Conservation (phyloP, 768 basidiomycete genomes). For the Leucocoprinus sp. region DNA sequence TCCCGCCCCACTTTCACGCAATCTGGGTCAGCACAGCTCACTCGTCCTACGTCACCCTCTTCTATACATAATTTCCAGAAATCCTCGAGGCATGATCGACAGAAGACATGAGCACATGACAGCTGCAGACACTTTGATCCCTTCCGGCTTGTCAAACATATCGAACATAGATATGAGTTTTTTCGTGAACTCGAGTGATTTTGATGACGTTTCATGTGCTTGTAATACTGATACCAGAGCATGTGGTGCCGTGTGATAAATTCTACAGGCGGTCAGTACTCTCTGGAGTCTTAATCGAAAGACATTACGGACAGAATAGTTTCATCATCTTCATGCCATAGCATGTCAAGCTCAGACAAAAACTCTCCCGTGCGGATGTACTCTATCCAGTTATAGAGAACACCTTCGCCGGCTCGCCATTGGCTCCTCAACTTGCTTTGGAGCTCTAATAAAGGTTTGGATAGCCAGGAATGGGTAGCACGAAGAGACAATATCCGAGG, state of each 20-base stretch:
- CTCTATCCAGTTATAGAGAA: slow-evolving; percentile 68
- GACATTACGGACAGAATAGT: slow-evolving; percentile 19
- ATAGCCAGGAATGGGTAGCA: slow-evolving; percentile 53
- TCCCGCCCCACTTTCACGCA: slow-evolving; percentile 64
- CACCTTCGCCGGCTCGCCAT: slow-evolving; percentile 55
- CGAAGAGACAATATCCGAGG: slow-evolving; percentile 50
- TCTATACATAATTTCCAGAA: slow-evolving; percentile 78
- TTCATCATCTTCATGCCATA: slow-evolving; percentile 20
- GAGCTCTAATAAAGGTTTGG: slow-evolving; percentile 28
- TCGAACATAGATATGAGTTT: slow-evolving; percentile 63
- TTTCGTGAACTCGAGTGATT: slow-evolving; percentile 48
- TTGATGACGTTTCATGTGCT: slow-evolving; percentile 38
- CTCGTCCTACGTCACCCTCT: slow-evolving; percentile 69
- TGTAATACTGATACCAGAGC: slow-evolving; percentile 40
- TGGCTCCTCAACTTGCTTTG: slow-evolving; percentile 34
- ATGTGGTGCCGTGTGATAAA: slow-evolving; percentile 50
- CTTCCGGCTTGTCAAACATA: slow-evolving; percentile 69
- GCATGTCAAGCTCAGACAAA: slow-evolving; percentile 36
- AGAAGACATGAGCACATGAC: slow-evolving; percentile 73
- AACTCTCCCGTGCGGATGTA: slow-evolving; percentile 63
- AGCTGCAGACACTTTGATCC: slow-evolving; percentile 69
- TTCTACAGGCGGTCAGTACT: slow-evolving; percentile 22
- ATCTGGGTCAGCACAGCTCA: slow-evolving; percentile 72
- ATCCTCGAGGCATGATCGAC: slow-evolving; percentile 67
- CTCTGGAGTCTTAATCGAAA: not conserved